Percentiles rank a stretch among this genome's conserved stretches.
phyloP scores from a whole-genome alignment of 495 filamentous ascomycete species.

The Penicillium cataractarum region DNA sequence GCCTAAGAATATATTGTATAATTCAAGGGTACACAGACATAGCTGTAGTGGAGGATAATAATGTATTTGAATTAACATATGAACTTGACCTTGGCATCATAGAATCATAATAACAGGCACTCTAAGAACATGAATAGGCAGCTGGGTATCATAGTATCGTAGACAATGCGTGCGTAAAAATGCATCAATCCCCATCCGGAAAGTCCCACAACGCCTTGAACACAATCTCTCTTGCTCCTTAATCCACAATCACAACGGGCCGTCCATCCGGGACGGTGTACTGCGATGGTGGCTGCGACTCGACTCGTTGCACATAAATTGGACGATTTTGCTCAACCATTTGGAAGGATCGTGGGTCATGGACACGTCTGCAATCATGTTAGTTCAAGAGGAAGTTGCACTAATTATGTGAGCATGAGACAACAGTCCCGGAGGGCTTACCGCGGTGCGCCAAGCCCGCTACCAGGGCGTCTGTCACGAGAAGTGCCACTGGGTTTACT shows the following conservation, averaged over 20 bases:
- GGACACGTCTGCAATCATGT: slow-evolving; percentile 20
- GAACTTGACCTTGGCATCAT: neutral
- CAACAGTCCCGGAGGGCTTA: slow-evolving; percentile 21
- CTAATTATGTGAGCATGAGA: slow-evolving; percentile 2
- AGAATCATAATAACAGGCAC: slow-evolving; percentile 11
- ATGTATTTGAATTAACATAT: neutral
- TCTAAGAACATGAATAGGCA: slow-evolving; percentile 29
- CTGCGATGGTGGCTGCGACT: slow-evolving; percentile 25
- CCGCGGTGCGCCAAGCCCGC: slow-evolving; percentile 23
- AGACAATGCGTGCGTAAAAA: slow-evolving; percentile 16
- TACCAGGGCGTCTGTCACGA: slow-evolving; percentile 27
- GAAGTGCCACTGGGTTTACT: slow-evolving; percentile 12
- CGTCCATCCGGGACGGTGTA: slow-evolving; percentile 31
- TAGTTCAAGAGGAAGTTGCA: slow-evolving; percentile 5
- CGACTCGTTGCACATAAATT: slow-evolving; percentile 31
- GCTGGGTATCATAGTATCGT: slow-evolving; percentile 48
- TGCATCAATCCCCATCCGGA: slow-evolving; percentile 8
- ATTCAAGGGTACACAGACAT: too few species aligned
- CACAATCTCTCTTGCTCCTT: slow-evolving; percentile 2
- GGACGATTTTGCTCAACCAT: slow-evolving; percentile 31
- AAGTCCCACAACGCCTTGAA: slow-evolving; percentile 5
- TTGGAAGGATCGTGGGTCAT: slow-evolving; percentile 27
- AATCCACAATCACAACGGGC: slow-evolving; percentile 42
- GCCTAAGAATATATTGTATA: neutral
- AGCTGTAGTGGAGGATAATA: too few species aligned